phyloP scores from a whole-genome alignment of 257 asterid genomes.

The Penstemon davidsonii region DNA sequence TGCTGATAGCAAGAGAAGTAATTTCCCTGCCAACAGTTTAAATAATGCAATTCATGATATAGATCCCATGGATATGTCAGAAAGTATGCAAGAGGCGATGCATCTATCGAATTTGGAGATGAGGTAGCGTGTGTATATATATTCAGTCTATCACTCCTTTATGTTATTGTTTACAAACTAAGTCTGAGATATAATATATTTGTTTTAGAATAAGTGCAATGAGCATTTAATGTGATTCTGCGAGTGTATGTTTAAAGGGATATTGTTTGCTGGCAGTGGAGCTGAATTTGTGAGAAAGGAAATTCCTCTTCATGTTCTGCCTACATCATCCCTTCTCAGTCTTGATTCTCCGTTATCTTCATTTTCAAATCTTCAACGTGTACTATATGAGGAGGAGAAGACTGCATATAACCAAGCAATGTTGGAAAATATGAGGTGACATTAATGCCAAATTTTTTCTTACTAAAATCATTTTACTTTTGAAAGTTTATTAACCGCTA shows the following conservation, averaged over 20 bases:
- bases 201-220: background rate
- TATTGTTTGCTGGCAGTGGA: slow-evolving; percentile 67
- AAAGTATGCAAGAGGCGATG: slow-evolving; percentile 99
- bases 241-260: slow-evolving; percentile 13
- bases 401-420: slow-evolving; percentile 85
- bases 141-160: slow-evolving; percentile 27
- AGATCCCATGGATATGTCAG: slow-evolving; percentile 96
- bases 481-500: background rate
- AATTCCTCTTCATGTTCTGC: slow-evolving; percentile 78
- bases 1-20: slow-evolving; percentile 68
- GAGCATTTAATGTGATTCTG: slow-evolving; percentile 3
- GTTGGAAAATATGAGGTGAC: slow-evolving; percentile 67
- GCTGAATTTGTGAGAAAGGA: slow-evolving; percentile 92
- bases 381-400: slow-evolving; percentile 83
- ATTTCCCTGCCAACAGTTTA: slow-evolving; percentile 41
- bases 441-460: slow-evolving; percentile 5
- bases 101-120: slow-evolving; percentile 92
- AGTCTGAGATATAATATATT: slow-evolving; percentile 4
- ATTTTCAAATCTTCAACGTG: slow-evolving; percentile 75
- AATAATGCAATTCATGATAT: slow-evolving; percentile 53
- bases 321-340: slow-evolving; percentile 66
- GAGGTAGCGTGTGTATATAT: slow-evolving; percentile 77
- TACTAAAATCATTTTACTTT: background rate
- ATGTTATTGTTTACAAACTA: slow-evolving; percentile 11
- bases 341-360: slow-evolving; percentile 76